Base-by-base conservation (phyloP, 1,284 basidiomycete species). In the Sanghuangporus sanghuang region DNA sequence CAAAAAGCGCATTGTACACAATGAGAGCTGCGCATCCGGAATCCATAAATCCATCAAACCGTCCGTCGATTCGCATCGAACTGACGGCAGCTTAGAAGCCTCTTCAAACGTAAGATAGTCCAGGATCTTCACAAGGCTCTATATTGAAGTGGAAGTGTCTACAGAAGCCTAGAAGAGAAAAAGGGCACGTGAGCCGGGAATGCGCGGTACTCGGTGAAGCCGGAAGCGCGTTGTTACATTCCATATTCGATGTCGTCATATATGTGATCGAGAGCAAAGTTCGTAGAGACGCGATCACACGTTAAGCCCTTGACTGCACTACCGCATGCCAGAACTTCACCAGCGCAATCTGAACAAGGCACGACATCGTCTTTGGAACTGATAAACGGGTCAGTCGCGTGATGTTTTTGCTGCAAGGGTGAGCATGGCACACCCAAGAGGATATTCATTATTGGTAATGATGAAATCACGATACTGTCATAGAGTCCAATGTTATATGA, bases 261-360 rank as follows among this genome's bases (percentile, higher is more conserved):
- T 16, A 81, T 57, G 61, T 81, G 77, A 32, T 77, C 76, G 4
- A 75, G 66, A 4, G 73, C 67, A 66, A 83, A 80, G 68, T 79
- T 80, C 3, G 78, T 56, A 76, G n/a, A 80, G 61, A 87, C 83
- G n/a, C 83, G 80, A 69, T 88, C 85, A 12, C 86, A 85, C 3
- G n/a, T n/a, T n/a, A n/a, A n/a, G 72, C 64, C 64, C 78, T 78
- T 79, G 78, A 86, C 12, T 72, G 71, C 40, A 71, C 74, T 72
- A 4, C 86, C 86, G n/a, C 86, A 2, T 78, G 76, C 44, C 85
- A 72, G 56, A 89, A 75, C 68, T 40, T 86, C 82, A 8, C 87
- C 86, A 12, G 87, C 85, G 66, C 81, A 79, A 68, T 89, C 87
- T 6, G 85, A 87, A 70, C 78, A 76, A 0, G 85, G 84, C 14